Evolutionary conservation across 108 stramenopile species (phyloP), one percentile per base, ranked within the genome.

Genomic region (Nannochloropsis gaditana): DNA sequence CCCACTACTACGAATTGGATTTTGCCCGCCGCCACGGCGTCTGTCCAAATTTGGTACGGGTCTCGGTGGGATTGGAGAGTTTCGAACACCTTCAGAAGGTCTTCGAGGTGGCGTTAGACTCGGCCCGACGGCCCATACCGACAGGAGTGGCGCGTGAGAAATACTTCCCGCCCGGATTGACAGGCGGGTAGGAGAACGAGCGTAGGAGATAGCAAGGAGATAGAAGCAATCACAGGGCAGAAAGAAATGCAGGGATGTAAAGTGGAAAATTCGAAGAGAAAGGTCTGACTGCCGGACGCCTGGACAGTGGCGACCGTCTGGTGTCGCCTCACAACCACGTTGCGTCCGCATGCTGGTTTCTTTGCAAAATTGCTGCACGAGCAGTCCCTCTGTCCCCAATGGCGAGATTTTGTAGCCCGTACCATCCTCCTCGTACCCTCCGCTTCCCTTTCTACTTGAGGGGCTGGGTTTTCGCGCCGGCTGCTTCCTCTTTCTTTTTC

Each of bases 1-100:
- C 94, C 10, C 94, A 94, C 82, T 94, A 93, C 82, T 91, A 93
- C 82, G 94, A 94, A 84, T 86, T 94, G 83, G 92, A 92, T 43
- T 94, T 92, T 84, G 93, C 94, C 4, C 15, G 59, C 19, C 15
- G 59, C n/a, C 92, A 94, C 87, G 87, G 91, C 45, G 93, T 94
- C 21, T 88, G 89, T 41, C 92, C 93, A 10, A 94, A 92, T 83
- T 83, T 94, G 80, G 86, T 94, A 21, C 92, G 94, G 41, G 86
- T 93, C 19, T 83, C 93, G 9, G 92, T 94, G 79, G 94, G 94
- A 10, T 84, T 94, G 85, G 94, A 94, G 86, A 85, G 86, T 15
- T 86, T 86, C 45, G 91, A 92, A 31, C 87, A 83, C 9, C 79
- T 93, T 82, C 82, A 87, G 83, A 82, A 87, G n/a, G 92, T 90